Conservation (phyloP, 2,329 filamentous ascomycete genomes). For the Xylariaceae sp. region DNA sequence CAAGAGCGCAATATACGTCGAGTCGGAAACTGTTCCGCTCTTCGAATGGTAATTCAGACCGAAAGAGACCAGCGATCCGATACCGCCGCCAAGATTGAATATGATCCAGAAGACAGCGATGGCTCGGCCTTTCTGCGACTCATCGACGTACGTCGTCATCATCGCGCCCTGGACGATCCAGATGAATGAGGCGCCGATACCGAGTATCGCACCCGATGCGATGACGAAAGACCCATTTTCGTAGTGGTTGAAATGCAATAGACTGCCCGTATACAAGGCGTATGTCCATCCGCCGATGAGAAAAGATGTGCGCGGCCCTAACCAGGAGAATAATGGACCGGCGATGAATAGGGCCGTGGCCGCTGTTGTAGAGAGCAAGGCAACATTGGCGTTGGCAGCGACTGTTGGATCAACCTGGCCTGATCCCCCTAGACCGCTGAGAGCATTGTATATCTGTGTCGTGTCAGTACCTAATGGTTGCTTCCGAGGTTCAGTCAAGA, state of each 20-base stretch:
- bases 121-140: constrained; percentile 18
- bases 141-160: constrained; percentile 19
- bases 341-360: constrained; percentile 19
- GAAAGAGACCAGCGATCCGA: constrained; percentile 17
- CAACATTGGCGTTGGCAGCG: constrained; percentile 16
- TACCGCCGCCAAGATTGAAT: constrained; percentile 18
- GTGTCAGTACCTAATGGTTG: background rate
- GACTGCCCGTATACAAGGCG: constrained; percentile 16
- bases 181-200: constrained; percentile 16
- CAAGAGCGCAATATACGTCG: constrained; percentile 16
- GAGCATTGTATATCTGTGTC: constrained; percentile 2
- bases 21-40: constrained; percentile 16
- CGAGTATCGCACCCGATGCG: constrained; percentile 15
- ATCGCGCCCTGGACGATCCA: constrained; percentile 19
- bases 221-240: constrained; percentile 12
- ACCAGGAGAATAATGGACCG: constrained; percentile 16
- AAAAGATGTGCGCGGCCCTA: constrained; percentile 18
- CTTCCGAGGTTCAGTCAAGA: background rate
- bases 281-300: constrained; percentile 19
- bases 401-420: constrained; percentile 12
- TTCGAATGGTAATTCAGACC: constrained; percentile 16
- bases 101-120: constrained; percentile 19
- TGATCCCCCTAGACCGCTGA: too few relatives aligned
- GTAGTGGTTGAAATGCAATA: constrained; percentile 17
- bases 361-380: constrained; percentile 14